Evolutionary conservation across 805 yeast species (phyloP).

Genomic region (Pichia scutulata): DNA sequence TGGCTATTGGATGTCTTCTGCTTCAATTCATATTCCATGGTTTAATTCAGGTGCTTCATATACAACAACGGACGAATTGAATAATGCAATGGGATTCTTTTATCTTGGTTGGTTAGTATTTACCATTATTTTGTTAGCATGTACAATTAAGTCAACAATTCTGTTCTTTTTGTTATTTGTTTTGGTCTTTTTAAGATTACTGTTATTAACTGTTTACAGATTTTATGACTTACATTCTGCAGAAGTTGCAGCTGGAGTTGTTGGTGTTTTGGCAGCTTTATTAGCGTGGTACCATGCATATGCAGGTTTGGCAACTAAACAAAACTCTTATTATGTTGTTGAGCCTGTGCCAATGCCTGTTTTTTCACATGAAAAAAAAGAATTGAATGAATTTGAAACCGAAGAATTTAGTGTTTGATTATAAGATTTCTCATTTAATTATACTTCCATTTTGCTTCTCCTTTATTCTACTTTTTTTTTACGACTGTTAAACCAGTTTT

Average conservation of each 20-base stretch:
- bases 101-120: conserved; percentile 57
- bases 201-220: conserved; percentile 44
- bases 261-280: conserved; percentile 51
- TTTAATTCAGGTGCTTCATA: conserved; percentile 48
- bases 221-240: conserved; percentile 25
- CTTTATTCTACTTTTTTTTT: neutral
- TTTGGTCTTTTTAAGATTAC: conserved; percentile 44
- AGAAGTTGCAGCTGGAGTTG: conserved; percentile 46
- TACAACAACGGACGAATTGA: conserved; percentile 34
- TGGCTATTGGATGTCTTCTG: conserved; percentile 72
- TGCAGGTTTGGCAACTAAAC: conserved; percentile 57
- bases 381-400: neutral
- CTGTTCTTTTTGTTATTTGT: conserved; percentile 44
- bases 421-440: neutral
- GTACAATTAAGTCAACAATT: conserved; percentile 48
- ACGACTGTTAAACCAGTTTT: neutral
- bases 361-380: neutral
- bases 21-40: conserved; percentile 50
- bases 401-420: neutral
- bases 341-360: conserved; percentile 13
- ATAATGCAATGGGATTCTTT: conserved; percentile 49
- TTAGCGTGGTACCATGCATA: conserved; percentile 63
- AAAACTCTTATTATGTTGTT: conserved; percentile 49
- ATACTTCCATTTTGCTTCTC: neutral
- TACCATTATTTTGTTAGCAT: conserved; percentile 46